Evolutionary conservation across 345 rosid genomes (phyloP), one percentile per base, ranked within the genome.

Genomic region (Reutealis trisperma): DNA sequence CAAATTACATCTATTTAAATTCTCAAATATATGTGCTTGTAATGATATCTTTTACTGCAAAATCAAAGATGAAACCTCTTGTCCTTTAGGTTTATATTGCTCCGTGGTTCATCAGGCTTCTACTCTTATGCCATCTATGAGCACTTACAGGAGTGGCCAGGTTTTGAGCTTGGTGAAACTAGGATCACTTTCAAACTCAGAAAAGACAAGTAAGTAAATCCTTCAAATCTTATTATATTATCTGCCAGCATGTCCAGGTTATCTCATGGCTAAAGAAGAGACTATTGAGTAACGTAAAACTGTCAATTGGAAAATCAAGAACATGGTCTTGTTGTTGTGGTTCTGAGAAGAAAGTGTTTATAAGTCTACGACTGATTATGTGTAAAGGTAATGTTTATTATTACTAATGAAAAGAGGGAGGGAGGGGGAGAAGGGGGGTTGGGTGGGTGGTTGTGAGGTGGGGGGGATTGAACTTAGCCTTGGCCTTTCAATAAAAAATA

Each of bases 161-260:
- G 91, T 73, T 93, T 92, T 78, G 89, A 83, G 78, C 83, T 93
- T 25, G 96, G 91, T 65, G 91, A 91, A 71, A 89, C 90, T 42
- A 88, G 99, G 81, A 79, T 95, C n/a, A 91, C 90, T 45, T 89
- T 93, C 86, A 95, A 92, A 88, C 93, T 92, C 65, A 83, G 90
- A 64, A 84, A 94, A 82, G 93, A 94, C 83, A 90, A 84, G 96
- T 93, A 96, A 77, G 66, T 21, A 37, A 47, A 44, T 51, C 55
- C 44, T 8, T 65, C 44, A 15, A 41, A 47, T 75, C 71, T 73
- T 34, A 8, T 34, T 73, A 32, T 61, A 41, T 45, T 62, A 19
- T 27, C 32, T 60, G 61, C 61, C 49, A 57, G 55, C 24, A n/a
- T 74, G 63, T 41, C 51, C n/a, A 62, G 47, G 72, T 55, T 71